phyloP scores from a whole-genome alignment of 192 early-diverging fungal genomes.

The Geosiphon pyriformis region DNA sequence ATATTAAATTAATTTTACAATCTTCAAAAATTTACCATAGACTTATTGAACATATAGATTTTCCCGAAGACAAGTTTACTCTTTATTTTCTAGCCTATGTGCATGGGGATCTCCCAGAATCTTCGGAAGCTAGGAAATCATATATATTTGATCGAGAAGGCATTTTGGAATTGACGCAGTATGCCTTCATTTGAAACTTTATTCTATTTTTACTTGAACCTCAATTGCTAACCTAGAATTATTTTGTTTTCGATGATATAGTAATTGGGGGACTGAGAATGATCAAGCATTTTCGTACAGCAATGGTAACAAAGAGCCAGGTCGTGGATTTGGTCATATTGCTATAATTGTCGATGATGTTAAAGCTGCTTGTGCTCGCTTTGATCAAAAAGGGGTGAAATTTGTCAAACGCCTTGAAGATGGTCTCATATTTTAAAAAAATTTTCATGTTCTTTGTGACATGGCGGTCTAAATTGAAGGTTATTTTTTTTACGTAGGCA shows the following conservation, averaged over 20 bases:
- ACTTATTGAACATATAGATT: constrained; percentile 34
- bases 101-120: constrained; percentile 40
- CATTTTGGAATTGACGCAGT: constrained; percentile 80
- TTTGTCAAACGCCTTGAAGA: constrained; percentile 71
- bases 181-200: constrained; percentile 22
- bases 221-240: background rate
- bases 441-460: background rate
- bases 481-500: constrained; percentile 15
- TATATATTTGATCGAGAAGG: constrained; percentile 62
- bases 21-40: background rate
- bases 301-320: constrained; percentile 65
- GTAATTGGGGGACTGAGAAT: constrained; percentile 76
- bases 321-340: constrained; percentile 78
- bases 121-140: constrained; percentile 40
- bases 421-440: constrained; percentile 29
- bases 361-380: constrained; percentile 68
- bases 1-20: background rate
- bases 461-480: background rate
- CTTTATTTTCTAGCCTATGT: constrained; percentile 76
- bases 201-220: background rate
- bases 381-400: constrained; percentile 63
- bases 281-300: constrained; percentile 58
- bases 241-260: constrained; percentile 13
- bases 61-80: constrained; percentile 43
- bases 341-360: constrained; percentile 76